Evolutionary conservation across 164 flowering plant species (phyloP), one percentile per base, ranked within the genome.

Genomic region (Magnolia officinalis): DNA sequence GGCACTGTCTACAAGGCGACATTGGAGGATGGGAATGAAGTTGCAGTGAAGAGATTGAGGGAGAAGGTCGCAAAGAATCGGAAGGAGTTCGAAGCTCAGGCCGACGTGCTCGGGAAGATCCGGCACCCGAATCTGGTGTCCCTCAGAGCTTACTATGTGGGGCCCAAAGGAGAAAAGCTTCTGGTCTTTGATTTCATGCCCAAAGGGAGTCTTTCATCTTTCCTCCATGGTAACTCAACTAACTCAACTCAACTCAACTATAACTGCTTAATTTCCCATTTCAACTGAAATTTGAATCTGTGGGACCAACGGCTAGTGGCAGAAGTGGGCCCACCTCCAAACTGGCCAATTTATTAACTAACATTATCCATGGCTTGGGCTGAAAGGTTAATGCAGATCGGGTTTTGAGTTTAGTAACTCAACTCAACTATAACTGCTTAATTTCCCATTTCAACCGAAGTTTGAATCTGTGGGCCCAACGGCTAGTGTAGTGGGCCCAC

Each of bases 81-180:
- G 72, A 86, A 83, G 72, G 99, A 94, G 82, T 96, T 96, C 64
- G 98, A 94, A 78, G 24, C 78, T 11, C 98, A 94, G 82, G 96
- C 85, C 52, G 84, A 88, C 67, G 83, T 82, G 0, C 87, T 96
- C 8, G 99, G 98, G 45, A 92, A 85, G 87, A 89, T 96, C 49
- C 75, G 98, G 13, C 98, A 96, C 70, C 90, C 83, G 0, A 92
- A 96, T 82, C 89, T 96, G 26, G 76, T 91, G 49, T 87, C 97
- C 5, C 87, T 96, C 9, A 85, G 99, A 69, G 97, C 99, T 14
- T 96, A 93, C 77, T 96, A 96, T 83, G 74, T 92, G 81, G 99
- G 99, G 8, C 98, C 98, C 50, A 96, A 92, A 80, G 97, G 97
- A 74, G 99, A 96, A 86, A 96, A 94, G 87, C 97, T 96, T 77